A percentile compares a stretch with the other conserved stretches of the same genome.
These are phyloP conservation scores for Chlamydomonas eustigma DNA, from an alignment of 139 green algal genomes.

Conservation along the genomic window DNA sequence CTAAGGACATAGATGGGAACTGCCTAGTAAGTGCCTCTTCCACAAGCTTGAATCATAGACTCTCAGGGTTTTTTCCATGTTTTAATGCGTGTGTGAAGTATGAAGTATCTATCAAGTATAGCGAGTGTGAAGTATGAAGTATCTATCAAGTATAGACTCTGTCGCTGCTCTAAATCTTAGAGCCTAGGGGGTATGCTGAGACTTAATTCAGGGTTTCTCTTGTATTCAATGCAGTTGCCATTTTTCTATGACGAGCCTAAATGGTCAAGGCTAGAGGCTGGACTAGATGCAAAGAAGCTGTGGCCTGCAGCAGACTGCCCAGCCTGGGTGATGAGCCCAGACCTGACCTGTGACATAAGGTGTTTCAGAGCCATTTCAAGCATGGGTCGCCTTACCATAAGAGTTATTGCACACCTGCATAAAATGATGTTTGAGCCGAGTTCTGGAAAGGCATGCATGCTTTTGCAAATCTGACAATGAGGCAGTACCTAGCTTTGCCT, in stretches of 20 bases:
- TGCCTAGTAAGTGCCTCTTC: background rate
- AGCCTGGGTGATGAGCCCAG: background rate
- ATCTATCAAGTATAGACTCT: background rate
- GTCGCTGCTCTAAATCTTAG: background rate
- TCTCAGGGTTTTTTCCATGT: no score
- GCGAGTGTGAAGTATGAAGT: background rate
- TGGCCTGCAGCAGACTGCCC: background rate
- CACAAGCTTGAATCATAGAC: background rate
- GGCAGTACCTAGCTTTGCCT: background rate
- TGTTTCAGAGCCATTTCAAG: background rate
- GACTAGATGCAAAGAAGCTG: background rate
- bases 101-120: background rate
- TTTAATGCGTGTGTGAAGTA: background rate
- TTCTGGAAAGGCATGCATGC: background rate
- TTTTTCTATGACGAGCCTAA: slow-evolving; percentile 3
- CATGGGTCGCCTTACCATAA: background rate
- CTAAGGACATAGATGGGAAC: background rate
- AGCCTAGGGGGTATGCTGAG: no score
- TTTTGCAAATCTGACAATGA: background rate
- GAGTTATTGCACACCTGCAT: background rate
- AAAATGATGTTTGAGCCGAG: background rate
- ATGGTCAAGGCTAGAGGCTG: background rate
- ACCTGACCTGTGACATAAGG: background rate
- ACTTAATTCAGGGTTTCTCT: no score
- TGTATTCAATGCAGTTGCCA: background rate